Conservation (phyloP, 1,284 basidiomycete genomes). For the Earliella scabrosa region DNA sequence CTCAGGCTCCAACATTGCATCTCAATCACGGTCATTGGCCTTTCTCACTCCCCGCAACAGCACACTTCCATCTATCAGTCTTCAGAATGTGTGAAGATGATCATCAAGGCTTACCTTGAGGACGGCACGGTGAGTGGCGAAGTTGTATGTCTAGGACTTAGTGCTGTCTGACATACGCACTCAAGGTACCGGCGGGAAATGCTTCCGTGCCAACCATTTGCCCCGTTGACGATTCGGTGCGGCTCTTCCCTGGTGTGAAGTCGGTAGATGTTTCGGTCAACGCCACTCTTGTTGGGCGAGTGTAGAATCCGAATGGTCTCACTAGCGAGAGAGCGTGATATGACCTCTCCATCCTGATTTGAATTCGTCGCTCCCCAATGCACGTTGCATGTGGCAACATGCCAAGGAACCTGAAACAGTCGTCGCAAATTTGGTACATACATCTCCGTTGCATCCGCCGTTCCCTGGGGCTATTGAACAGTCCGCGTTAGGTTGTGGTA, state of each 20-base stretch:
- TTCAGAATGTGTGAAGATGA: slow-evolving; percentile 8
- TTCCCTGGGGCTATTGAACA: too few species aligned
- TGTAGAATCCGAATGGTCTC: too few species aligned
- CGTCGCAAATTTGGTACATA: too few species aligned
- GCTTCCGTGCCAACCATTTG: slow-evolving; percentile 11
- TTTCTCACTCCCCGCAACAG: neutral
- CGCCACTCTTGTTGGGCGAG: too few species aligned
- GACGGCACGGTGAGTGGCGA: slow-evolving; percentile 11
- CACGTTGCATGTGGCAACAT: too few species aligned
- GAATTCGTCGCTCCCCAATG: too few species aligned
- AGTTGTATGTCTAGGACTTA: neutral
- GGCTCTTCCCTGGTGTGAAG: slow-evolving; percentile 15
- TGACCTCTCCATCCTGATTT: too few species aligned
- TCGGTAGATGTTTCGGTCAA: slow-evolving; percentile 2
- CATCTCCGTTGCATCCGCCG: too few species aligned
- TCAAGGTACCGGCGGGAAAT: slow-evolving; percentile 9
- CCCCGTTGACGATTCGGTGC: slow-evolving; percentile 11
- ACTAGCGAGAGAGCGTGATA: too few species aligned
- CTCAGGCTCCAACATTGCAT: neutral
- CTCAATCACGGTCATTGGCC: neutral
- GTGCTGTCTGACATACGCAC: neutral
- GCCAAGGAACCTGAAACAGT: too few species aligned
- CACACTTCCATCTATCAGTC: slow-evolving; percentile 16
- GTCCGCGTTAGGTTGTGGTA: too few species aligned
- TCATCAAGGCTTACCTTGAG: slow-evolving; percentile 12